These are phyloP conservation scores for Aureobasidium uvarum DNA, from an alignment of 2,329 filamentous ascomycete species.

Conservation along the genomic window DNA sequence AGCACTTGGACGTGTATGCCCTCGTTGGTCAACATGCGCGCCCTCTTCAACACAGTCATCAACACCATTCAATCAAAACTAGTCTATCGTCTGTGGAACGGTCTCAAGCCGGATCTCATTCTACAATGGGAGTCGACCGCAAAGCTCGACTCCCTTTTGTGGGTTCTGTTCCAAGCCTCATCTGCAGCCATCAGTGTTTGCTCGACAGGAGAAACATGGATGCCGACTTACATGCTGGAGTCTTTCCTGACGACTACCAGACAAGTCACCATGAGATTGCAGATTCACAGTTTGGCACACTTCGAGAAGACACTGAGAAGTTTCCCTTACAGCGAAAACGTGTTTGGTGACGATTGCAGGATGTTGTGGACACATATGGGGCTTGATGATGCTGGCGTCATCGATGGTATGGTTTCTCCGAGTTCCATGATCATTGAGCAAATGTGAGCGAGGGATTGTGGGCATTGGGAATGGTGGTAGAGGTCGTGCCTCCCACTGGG, in stretches of 20 bases:
- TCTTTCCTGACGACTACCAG: constrained; percentile 12
- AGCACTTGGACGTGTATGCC: constrained; percentile 24
- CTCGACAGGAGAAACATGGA: constrained; percentile 15
- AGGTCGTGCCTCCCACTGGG: background rate
- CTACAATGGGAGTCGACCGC: constrained; percentile 8
- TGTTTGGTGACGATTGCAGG: constrained; percentile 17
- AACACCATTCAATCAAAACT: constrained; percentile 21
- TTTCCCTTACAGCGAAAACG: constrained; percentile 20
- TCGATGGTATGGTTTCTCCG: constrained; percentile 10
- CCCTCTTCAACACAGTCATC: constrained; percentile 25
- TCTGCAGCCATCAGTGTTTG: constrained; percentile 20
- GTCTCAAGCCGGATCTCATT: constrained; percentile 21
- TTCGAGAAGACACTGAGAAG: constrained; percentile 10
- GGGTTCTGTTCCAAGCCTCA: constrained; percentile 20
- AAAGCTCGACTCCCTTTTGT: constrained; percentile 14
- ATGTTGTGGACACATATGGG: constrained; percentile 14
- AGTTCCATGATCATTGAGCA: constrained; percentile 9
- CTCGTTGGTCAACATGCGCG: constrained; percentile 17
- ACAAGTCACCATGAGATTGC: constrained; percentile 14
- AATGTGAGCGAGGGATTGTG: background rate
- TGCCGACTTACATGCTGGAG: constrained; percentile 20
- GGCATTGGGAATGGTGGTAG: background rate
- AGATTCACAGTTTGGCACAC: background rate
- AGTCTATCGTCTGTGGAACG: constrained; percentile 24
- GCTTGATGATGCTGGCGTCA: constrained; percentile 12